Conservation (phyloP, 2,329 filamentous ascomycete species). For the Colletotrichum tropicicola region DNA sequence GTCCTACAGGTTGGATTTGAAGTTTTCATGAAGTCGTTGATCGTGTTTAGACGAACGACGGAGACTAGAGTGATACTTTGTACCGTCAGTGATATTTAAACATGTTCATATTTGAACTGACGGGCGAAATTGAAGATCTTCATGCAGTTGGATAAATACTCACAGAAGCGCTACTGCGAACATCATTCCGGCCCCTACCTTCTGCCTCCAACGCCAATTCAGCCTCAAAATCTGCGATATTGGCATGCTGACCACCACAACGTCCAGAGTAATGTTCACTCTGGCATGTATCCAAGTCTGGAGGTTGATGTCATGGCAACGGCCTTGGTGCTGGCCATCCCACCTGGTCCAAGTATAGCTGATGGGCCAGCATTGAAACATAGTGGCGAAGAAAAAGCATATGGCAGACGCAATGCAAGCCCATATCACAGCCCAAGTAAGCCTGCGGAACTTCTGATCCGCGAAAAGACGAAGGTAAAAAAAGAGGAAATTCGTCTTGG, state of each 20-base stretch:
- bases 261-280: constrained; percentile 56
- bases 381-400: constrained; percentile 46
- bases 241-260: constrained; percentile 57
- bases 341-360: constrained; percentile 58
- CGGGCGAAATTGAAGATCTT: neutral
- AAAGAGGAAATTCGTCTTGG: constrained; percentile 57
- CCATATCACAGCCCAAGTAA: constrained; percentile 48
- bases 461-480: constrained; percentile 64
- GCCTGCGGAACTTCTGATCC: constrained; percentile 38
- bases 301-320: constrained; percentile 55
- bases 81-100: neutral
- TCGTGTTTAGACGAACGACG: neutral
- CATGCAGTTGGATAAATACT: neutral
- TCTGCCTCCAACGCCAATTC: constrained; percentile 52
- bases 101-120: too few relatives aligned
- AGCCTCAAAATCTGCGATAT: constrained; percentile 48
- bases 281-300: constrained; percentile 56
- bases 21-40: constrained; percentile 22
- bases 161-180: constrained; percentile 37
- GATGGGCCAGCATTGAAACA: constrained; percentile 58
- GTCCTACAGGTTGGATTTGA: constrained; percentile 18
- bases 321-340: constrained; percentile 54
- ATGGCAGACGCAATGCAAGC: constrained; percentile 45
- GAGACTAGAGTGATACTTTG: constrained; percentile 5
- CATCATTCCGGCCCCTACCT: constrained; percentile 53